Conservation (phyloP, 441 rosid species). For the Lepidium campestre region DNA sequence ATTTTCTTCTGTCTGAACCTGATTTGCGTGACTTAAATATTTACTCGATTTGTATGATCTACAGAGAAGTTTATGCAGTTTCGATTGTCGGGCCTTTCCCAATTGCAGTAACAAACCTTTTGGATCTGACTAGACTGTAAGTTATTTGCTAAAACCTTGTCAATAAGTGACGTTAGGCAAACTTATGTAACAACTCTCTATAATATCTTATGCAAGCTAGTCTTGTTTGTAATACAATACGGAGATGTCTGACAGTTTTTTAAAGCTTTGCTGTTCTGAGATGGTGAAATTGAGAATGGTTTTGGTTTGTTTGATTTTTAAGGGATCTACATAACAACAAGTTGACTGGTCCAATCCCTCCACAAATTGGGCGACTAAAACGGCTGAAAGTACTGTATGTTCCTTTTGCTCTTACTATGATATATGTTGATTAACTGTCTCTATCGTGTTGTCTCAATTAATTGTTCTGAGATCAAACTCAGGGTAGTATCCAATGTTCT, state of each 20-base stretch:
- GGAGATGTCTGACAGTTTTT: neutral
- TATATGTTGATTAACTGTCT: neutral
- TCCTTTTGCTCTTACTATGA: neutral
- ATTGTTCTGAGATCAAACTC: neutral
- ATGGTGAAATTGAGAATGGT: neutral
- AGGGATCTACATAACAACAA: conserved; percentile 83
- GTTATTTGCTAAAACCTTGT: neutral
- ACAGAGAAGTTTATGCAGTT: conserved; percentile 79
- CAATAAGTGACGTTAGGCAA: neutral
- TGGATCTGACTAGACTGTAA: conserved; percentile 70
- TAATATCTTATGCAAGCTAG: neutral
- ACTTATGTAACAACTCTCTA: neutral
- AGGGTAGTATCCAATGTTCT: neutral
- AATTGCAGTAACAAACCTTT: conserved; percentile 67
- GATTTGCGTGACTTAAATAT: neutral
- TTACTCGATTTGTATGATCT: conserved; percentile 11
- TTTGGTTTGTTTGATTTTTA: conserved; percentile 20
- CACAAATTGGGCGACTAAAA: conserved; percentile 68
- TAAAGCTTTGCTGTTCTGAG: neutral
- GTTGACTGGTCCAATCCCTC: conserved; percentile 76
- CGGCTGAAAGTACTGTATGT: conserved; percentile 58
- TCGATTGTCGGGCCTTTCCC: conserved; percentile 81
- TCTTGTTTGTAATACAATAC: neutral
- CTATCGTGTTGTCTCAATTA: neutral
- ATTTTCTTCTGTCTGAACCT: neutral